Base-by-base conservation (phyloP, 108 stramenopile genomes). In the Seminavis robusta region DNA sequence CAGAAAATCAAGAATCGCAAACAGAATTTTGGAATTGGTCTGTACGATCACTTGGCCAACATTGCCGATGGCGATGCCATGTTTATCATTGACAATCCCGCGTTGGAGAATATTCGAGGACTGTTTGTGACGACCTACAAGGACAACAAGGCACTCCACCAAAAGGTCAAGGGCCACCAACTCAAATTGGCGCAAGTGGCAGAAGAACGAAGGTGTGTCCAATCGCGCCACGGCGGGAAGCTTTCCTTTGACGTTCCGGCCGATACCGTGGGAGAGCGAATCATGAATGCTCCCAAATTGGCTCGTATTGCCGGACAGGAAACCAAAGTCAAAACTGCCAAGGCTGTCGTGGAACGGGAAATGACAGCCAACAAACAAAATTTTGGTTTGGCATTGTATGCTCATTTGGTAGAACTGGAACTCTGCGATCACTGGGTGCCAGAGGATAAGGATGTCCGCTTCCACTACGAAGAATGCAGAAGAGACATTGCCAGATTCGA, bases 21-120 rank as follows among this genome's bases (percentile, higher is more conserved):
- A 58, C 67, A 83, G 44, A 58, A 67, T 29, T 85, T 89, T 61
- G 88, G 88, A 2, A 71, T 83, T 29, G 82, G 80, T 52, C 67
- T 89, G 77, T 89, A 89, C 57, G 77, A 74, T 79, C 77, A 85
- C 51, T 40, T 89, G 8, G 56, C 71, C 29, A 71, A 77, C 7
- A 56, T 89, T 10, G 76, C 77, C 3, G 76, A 75, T 1, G 56
- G 61, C 13, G 88, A 89, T 50, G 59, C 64, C 9, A 27, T 85
- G 8, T 85, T 76, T 2, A 56, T 75, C 47, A 56, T 76, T 15
- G 39, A 85, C 3, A 73, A 84, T 6, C 81, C 81, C 11, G 67
- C 66, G 11, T 33, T 89, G 20, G n/a, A n/a, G n/a, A n/a, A n/a
- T n/a, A n/a, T n/a, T n/a, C n/a, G n/a, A n/a, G n/a, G n/a, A n/a